A percentile compares a stretch with the other conserved stretches of the same genome.
These are phyloP conservation scores for Colletotrichum liaoningense DNA, from an alignment of 2,329 filamentous ascomycete genomes.

Conservation along the genomic window DNA sequence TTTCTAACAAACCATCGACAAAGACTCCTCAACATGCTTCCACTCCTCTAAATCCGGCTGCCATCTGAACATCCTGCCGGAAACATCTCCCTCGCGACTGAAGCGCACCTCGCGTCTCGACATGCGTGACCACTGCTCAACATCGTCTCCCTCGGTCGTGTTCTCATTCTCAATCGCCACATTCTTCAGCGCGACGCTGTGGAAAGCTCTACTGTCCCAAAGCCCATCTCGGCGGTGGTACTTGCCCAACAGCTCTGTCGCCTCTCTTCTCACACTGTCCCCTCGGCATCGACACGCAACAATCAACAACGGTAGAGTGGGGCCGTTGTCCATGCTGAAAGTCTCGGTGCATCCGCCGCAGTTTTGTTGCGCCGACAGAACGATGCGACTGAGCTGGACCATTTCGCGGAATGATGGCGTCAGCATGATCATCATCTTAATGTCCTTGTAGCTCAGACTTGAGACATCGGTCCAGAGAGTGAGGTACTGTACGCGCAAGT, in stretches of 20 bases:
- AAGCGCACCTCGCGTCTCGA: slow-evolving; percentile 51
- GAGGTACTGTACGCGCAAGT: slow-evolving; percentile 55
- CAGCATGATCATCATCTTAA: slow-evolving; percentile 47
- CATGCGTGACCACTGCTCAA: slow-evolving; percentile 53
- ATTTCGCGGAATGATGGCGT: slow-evolving; percentile 57
- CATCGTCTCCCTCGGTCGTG: slow-evolving; percentile 43
- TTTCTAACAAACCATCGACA: neutral
- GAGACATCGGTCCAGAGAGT: slow-evolving; percentile 52
- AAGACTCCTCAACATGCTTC: neutral
- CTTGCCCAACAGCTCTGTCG: slow-evolving; percentile 51
- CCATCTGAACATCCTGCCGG: neutral
- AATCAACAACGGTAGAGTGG: slow-evolving; percentile 56
- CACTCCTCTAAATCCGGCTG: neutral
- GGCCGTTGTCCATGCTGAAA: slow-evolving; percentile 59
- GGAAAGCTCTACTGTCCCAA: slow-evolving; percentile 53
- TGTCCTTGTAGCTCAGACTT: slow-evolving; percentile 49
- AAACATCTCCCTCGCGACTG: slow-evolving; percentile 41
- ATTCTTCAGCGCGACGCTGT: slow-evolving; percentile 52
- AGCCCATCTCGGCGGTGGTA: slow-evolving; percentile 57
- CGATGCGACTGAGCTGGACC: slow-evolving; percentile 47
- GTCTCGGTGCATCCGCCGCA: slow-evolving; percentile 40
- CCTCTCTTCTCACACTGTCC: slow-evolving; percentile 49
- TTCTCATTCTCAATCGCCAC: slow-evolving; percentile 47
- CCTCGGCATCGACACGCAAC: slow-evolving; percentile 55
- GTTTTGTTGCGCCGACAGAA: slow-evolving; percentile 43